Percentiles rank a stretch among this genome's conserved stretches.
phyloP scores from a whole-genome alignment of 1,284 basidiomycete species.

The Pseudozyma tsukubaensis region DNA sequence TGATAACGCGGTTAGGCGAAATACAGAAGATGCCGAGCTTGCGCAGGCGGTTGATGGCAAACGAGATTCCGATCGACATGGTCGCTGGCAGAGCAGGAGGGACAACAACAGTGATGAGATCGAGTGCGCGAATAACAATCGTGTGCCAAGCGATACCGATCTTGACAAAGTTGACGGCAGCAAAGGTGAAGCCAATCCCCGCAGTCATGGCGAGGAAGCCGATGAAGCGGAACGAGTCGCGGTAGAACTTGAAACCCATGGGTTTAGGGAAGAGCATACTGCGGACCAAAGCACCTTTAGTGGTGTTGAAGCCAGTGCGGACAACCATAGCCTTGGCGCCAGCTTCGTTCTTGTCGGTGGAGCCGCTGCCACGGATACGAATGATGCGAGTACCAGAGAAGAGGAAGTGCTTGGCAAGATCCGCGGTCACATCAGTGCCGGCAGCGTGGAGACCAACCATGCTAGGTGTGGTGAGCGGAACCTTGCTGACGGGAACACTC shows the following conservation, averaged over 20 bases:
- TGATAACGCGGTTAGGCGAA: conserved; percentile 93
- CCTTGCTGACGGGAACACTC: conserved; percentile 91
- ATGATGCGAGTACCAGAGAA: conserved; percentile 94
- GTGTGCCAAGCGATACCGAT: conserved; percentile 87
- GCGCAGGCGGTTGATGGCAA: conserved; percentile 89
- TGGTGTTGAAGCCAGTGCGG: conserved; percentile 96
- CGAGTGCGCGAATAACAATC: conserved; percentile 90
- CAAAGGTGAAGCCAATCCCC: conserved; percentile 76
- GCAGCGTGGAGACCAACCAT: conserved; percentile 55
- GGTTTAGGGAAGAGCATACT: conserved; percentile 99
- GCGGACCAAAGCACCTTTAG: conserved; percentile 93
- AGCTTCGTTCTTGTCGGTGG: conserved; percentile 54
- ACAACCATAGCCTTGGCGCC: conserved; percentile 85
- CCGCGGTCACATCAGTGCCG: conserved; percentile 73
- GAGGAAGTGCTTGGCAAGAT: conserved; percentile 85
- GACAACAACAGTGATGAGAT: conserved; percentile 97
- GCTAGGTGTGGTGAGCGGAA: conserved; percentile 72
- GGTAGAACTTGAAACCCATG: conserved; percentile 91
- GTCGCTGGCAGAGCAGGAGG: conserved; percentile 97
- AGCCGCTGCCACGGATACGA: conserved; percentile 77
- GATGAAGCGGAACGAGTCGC: conserved; percentile 97
- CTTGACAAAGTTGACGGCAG: conserved; percentile 87
- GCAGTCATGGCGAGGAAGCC: conserved; percentile 89
- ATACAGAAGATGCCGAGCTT: conserved; percentile 94
- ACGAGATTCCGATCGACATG: conserved; percentile 95